Base-by-base conservation (phyloP, 208 protist species). In the Leishmania aethiopica region DNA sequence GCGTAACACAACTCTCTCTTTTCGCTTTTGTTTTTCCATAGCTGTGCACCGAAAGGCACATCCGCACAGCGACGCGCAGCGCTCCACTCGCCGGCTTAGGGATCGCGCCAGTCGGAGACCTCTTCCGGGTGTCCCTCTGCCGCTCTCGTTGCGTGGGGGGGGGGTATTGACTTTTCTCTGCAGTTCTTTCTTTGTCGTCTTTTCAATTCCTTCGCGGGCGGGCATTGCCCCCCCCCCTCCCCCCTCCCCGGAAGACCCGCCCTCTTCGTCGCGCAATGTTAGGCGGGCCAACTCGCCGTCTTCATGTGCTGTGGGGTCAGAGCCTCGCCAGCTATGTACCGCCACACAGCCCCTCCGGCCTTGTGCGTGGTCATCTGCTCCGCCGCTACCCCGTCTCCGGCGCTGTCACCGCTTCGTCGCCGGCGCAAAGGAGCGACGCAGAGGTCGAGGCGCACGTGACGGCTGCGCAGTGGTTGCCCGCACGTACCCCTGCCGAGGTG, bases 231-330 rank as follows among this genome's bases (percentile, higher is more conserved):
- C 7, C 28, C 3, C 42, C 40, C 40, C 40, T 3, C 40, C 51
- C 51, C 51, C 51, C 51, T 19, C 17, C 25, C 22, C 57, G 57
- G 57, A n/a, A 62, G 22, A 62, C 57, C 60, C n/a, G 11, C 60
- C n/a, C 60, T 37, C 60, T 35, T 17, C 60, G 25, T 45, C 3
- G 13, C 49, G 51, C 7, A n/a, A 78, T 77, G 71, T 13, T 28
- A 10, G 35, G 66, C 2, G 22, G 62, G 13, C 57, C 15, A 28
- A 70, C 74, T n/a, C 75, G 53, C 25, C 11, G 22, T 47, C 82
- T 51, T 22, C 45, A 35, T 25, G 71, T 79, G 1, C 51, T 87
- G 70, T 87, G 84, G 84, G 78, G 80, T 7, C 84, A 87, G 40
- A 28, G 1, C 1, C 49, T 84, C 17, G 25, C 22, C 1, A 25